A percentile compares a stretch with the other conserved stretches of the same genome.
Conservation (phyloP, 228 moss, liverwort and hornwort genomes). For the Sphagnum magellanicum region DNA sequence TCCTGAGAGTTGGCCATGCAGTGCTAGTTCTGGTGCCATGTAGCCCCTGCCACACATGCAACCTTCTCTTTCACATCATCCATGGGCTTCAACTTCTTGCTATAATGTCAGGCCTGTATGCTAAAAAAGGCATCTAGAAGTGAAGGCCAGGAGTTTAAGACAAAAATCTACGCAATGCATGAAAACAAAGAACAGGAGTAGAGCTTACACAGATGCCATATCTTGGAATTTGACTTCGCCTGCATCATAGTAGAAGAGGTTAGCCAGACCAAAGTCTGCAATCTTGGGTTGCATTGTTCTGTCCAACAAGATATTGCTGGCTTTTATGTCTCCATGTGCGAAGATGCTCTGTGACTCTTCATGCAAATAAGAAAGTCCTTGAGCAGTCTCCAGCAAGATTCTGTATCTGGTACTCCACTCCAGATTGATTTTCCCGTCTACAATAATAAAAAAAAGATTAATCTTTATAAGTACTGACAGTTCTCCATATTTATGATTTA, state of each 20-base stretch:
- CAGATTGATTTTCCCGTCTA: conserved; percentile 1
- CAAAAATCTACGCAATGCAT: too few relatives aligned
- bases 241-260: conserved; percentile 45
- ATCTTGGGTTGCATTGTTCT: conserved; percentile 40
- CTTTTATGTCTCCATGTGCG: conserved; percentile 52
- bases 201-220: conserved; percentile 33
- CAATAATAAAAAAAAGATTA: too few relatives aligned
- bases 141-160: too few relatives aligned
- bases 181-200: too few relatives aligned
- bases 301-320: conserved; percentile 51
- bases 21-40: conserved; percentile 46
- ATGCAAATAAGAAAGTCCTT: conserved; percentile 40
- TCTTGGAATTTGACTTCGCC: conserved; percentile 40
- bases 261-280: conserved; percentile 48
- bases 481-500: too few relatives aligned
- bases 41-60: conserved; percentile 27
- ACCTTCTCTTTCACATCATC: too few relatives aligned
- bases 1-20: conserved; percentile 35
- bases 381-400: conserved; percentile 29
- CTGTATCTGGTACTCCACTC: conserved; percentile 29
- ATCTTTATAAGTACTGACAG: too few relatives aligned
- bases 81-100: too few relatives aligned
- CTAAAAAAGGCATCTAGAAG: too few relatives aligned
- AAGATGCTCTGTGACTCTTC: conserved; percentile 44
- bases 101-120: too few relatives aligned